Percentiles rank a stretch among this genome's conserved stretches.
These are phyloP conservation scores for Podila minutissima DNA, from an alignment of 192 early-diverging fungal species.

Conservation along the genomic window DNA sequence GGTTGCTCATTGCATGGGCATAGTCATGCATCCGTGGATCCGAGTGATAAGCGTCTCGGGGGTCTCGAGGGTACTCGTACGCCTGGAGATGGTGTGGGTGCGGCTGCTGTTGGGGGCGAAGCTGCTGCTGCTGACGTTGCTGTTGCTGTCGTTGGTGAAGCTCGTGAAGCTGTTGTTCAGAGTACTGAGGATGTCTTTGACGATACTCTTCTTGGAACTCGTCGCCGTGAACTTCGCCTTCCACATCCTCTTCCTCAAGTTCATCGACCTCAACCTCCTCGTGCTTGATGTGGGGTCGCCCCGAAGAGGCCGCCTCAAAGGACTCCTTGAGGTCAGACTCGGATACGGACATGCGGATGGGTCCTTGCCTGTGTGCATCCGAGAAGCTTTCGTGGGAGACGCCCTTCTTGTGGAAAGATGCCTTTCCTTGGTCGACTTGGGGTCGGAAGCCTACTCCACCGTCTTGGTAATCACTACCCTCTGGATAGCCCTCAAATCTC, in stretches of 20 bases:
- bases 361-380: constrained; percentile 1
- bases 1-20: too few species aligned
- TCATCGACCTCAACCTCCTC: not conserved
- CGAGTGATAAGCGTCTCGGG: too few species aligned
- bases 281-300: not conserved
- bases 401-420: not conserved
- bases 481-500: too few species aligned
- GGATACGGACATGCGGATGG: constrained; percentile 1
- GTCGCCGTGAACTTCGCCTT: not conserved
- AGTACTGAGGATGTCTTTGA: not conserved
- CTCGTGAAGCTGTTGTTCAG: not conserved
- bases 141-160: not conserved
- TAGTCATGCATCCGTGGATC: too few species aligned
- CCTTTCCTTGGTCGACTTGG: too few species aligned
- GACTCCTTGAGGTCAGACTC: not conserved
- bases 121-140: not conserved
- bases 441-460: too few species aligned
- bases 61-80: not conserved
- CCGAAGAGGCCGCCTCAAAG: not conserved
- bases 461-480: too few species aligned
- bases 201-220: too few species aligned
- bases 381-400: not conserved
- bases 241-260: not conserved
- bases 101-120: not conserved
- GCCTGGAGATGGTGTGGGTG: constrained; percentile 9